Percentiles rank a stretch among this genome's conserved stretches.
These are phyloP conservation scores for Pleurotus citrinopileatus DNA, from an alignment of 768 basidiomycete genomes.

Conservation along the genomic window DNA sequence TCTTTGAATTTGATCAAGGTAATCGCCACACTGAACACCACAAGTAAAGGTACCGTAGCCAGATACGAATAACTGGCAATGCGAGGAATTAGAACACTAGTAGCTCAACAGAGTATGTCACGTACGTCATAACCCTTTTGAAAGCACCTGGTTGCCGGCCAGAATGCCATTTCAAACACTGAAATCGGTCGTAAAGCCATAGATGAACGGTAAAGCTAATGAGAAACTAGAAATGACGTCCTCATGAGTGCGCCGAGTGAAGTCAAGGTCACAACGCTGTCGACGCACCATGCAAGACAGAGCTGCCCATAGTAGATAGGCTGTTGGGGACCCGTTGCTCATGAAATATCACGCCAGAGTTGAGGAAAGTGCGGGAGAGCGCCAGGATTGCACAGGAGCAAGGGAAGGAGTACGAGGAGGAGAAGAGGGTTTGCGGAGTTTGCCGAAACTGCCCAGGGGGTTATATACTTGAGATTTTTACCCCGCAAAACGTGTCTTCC, in stretches of 20 bases:
- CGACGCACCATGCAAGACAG: constrained; percentile 60
- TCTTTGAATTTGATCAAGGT: constrained; percentile 69
- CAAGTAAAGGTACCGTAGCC: constrained; percentile 62
- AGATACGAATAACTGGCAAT: constrained; percentile 70
- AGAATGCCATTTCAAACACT: constrained; percentile 71
- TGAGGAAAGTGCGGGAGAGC: background rate
- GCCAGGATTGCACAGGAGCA: background rate
- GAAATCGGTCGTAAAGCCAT: constrained; percentile 78
- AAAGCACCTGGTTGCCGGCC: constrained; percentile 82
- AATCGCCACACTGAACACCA: constrained; percentile 61
- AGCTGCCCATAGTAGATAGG: constrained; percentile 76
- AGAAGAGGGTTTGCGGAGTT: background rate
- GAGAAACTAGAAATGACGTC: constrained; percentile 50
- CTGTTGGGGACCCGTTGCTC: constrained; percentile 71
- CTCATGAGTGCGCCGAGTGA: constrained; percentile 6
- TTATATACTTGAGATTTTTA: too few species aligned
- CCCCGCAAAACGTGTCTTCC: too few species aligned
- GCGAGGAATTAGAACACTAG: constrained; percentile 16
- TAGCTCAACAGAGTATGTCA: background rate
- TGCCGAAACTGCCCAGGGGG: too few species aligned
- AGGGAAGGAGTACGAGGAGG: background rate
- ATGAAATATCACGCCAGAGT: constrained; percentile 34
- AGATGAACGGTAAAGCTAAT: constrained; percentile 68
- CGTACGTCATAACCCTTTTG: constrained; percentile 84
- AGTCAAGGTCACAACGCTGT: constrained; percentile 28